Percentiles rank a stretch among this genome's conserved stretches.
Evolutionary conservation across 2,329 filamentous ascomycete species (phyloP).

Genomic region (Magnaporthiopsis poae): DNA sequence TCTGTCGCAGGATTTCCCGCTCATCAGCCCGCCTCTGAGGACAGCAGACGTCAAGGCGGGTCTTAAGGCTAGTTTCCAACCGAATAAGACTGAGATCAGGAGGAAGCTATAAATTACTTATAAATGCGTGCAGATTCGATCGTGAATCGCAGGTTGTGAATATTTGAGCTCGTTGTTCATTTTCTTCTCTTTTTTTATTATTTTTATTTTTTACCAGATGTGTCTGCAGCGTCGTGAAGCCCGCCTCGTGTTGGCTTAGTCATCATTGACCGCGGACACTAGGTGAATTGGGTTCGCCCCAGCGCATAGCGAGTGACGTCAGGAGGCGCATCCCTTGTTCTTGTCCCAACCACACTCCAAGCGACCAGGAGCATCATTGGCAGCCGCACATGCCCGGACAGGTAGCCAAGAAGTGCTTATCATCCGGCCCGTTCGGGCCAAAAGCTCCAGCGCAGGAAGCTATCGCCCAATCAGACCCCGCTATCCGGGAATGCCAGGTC

Average conservation of each 20-base stretch:
- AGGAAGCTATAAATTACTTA: not conserved
- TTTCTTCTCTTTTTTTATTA: no score
- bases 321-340: not conserved
- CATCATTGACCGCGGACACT: not conserved
- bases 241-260: not conserved
- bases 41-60: not conserved
- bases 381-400: not conserved
- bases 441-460: not conserved
- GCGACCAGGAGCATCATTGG: not conserved
- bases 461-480: not conserved
- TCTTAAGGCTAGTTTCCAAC: not conserved
- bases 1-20: no score
- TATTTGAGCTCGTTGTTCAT: no score
- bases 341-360: not conserved
- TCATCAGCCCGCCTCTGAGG: not conserved
- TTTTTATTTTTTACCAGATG: no score
- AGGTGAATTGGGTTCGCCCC: not conserved
- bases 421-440: not conserved
- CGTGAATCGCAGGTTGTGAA: no score
- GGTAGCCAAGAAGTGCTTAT: not conserved
- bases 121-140: no score
- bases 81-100: conserved; percentile 1
- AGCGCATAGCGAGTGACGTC: not conserved
- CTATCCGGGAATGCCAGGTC: not conserved
- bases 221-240: no score